Conservation (phyloP, 2,329 filamentous ascomycete species). For the Xylaria digitata region DNA sequence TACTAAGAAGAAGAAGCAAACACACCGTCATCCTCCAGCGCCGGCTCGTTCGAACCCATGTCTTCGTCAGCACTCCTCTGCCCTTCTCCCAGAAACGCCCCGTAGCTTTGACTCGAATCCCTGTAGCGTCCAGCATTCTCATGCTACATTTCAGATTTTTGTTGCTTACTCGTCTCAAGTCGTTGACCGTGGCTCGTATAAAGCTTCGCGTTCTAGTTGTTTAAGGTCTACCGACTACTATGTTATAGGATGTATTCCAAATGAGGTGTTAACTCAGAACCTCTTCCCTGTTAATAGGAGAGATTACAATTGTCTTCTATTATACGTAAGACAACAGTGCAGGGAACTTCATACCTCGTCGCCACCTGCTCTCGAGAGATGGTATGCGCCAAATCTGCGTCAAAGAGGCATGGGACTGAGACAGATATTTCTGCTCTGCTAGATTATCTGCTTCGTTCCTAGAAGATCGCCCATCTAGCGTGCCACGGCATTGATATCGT, state of each 20-base stretch:
- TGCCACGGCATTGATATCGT: not conserved
- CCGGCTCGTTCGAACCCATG: constrained; percentile 52
- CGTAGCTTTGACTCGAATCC: constrained; percentile 1
- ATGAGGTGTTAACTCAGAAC: not conserved
- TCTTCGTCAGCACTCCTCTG: constrained; percentile 33
- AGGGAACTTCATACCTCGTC: not conserved
- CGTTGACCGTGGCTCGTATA: not conserved
- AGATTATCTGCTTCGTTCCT: no score
- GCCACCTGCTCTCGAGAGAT: not conserved
- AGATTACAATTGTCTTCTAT: not conserved
- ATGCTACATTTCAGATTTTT: not conserved
- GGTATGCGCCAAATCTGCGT: not conserved
- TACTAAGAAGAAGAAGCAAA: constrained; percentile 45
- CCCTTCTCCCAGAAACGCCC: constrained; percentile 23
- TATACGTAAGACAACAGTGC: constrained; percentile 9
- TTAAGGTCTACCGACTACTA: not conserved
- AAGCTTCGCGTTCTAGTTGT: not conserved
- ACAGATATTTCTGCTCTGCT: not conserved
- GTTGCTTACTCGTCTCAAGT: not conserved
- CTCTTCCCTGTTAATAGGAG: not conserved
- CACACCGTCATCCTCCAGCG: constrained; percentile 49
- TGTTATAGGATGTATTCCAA: not conserved
- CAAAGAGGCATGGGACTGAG: constrained; percentile 8
- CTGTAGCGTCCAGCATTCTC: not conserved
- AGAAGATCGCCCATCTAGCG: no score